Base-by-base conservation (phyloP, 164 flowering plant genomes). In the Buxus sempervirens region DNA sequence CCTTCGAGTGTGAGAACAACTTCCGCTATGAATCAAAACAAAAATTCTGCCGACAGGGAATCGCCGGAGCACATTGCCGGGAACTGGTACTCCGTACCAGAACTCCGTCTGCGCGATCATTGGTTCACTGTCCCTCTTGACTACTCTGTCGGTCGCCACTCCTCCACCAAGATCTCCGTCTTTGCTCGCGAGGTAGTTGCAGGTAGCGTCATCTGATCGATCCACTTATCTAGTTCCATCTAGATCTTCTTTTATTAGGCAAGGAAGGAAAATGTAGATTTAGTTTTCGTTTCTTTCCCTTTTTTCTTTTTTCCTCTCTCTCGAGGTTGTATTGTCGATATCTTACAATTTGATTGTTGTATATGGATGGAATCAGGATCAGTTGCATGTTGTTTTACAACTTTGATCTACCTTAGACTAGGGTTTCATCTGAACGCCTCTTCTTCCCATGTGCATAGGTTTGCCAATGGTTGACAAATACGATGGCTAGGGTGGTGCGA, bases 161-260 rank as follows among this genome's bases (percentile, higher is more conserved):
- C 76, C 21, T 77, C 79, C 23, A 64, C 77, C 16, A 82, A 72
- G 72, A 89, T 96, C 78, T 66, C 95, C 22, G 65, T 96, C 67
- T 96, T 96, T 67, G 98, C 95, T 70, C 98, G 98, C n/a, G 99
- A 96, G 81, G 93, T 96, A 21, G 98, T 96, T 32, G 74, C 93
- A 61, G 99, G 99, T 92, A 85, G n/a, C n/a, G n/a, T 20, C 48
- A 14, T 22, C 54, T 12, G 20, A 49, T 9, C 45, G 22, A 22
- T 45, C 15, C 38, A 7, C 28, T 58, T 65, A 14, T 20, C 24
- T 26, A 24, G 24, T 25, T 54, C 16, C 2, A n/a, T 54, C 20
- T 16, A n/a, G 10, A 4, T 21, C 9, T 21, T 22, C 21, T 19
- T 25, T 26, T 1, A 58, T 25, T 45, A 45, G 14, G 60, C 2